phyloP scores from a whole-genome alignment of 1,284 basidiomycete genomes.

The Rhodotorula sp. region DNA sequence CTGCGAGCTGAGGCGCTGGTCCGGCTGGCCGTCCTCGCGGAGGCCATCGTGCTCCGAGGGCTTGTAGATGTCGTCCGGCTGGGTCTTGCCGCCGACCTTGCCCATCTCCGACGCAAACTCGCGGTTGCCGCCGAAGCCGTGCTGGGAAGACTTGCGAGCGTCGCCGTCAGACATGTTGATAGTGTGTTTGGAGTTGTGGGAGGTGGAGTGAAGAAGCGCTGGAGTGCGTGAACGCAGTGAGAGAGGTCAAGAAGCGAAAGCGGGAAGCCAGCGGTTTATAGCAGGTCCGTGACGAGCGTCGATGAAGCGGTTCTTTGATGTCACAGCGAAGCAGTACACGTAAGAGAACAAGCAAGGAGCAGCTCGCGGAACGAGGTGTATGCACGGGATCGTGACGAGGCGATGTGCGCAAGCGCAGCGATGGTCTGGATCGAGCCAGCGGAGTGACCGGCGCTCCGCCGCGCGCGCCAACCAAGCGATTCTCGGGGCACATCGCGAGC shows the following conservation, averaged over 20 bases:
- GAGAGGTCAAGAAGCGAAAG: no score
- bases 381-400: no score
- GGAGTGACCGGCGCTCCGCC: background rate
- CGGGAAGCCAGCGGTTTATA: no score
- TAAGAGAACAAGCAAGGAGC: no score
- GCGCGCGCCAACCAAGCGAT: background rate
- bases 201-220: background rate
- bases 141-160: slow-evolving; percentile 1
- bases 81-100: slow-evolving; percentile 3
- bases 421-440: no score
- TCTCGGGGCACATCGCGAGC: background rate
- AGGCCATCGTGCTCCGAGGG: slow-evolving; percentile 42
- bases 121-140: slow-evolving; percentile 1
- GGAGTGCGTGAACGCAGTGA: no score
- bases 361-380: no score
- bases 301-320: no score
- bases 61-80: slow-evolving; percentile 29
- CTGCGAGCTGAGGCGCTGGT: slow-evolving; percentile 15
- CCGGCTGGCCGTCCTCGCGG: slow-evolving; percentile 16
- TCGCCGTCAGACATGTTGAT: slow-evolving; percentile 1
- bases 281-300: no score
- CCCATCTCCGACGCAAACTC: slow-evolving; percentile 15
- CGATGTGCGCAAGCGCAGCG: no score
- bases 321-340: no score
- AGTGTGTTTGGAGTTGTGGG: background rate